Conservation (phyloP, 2,329 filamentous ascomycete genomes). For the Coniosporium tulheliwenetii region DNA sequence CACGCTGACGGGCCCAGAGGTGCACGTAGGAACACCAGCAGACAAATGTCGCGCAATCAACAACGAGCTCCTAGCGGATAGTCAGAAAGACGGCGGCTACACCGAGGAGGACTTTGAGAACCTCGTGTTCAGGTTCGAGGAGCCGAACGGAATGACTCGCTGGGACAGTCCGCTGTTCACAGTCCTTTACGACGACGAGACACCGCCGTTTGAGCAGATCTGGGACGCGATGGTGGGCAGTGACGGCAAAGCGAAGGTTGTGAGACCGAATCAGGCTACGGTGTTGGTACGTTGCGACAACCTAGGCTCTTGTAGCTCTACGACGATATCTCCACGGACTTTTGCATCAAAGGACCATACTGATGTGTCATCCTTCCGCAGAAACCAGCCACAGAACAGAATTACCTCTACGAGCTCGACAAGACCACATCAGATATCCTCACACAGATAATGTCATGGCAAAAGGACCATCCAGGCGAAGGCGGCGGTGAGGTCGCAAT, state of each 20-base stretch:
- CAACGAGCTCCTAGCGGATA: conserved; percentile 34
- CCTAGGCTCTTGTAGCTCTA: no score
- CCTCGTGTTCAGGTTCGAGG: conserved; percentile 68
- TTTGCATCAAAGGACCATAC: no score
- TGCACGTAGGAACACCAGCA: conserved; percentile 41
- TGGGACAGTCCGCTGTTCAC: conserved; percentile 79
- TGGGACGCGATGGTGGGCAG: conserved; percentile 55
- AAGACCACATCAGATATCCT: conserved; percentile 65
- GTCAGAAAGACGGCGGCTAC: conserved; percentile 28
- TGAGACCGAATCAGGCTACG: conserved; percentile 63
- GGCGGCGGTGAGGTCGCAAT: conserved; percentile 43
- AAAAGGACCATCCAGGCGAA: conserved; percentile 47
- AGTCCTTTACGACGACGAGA: conserved; percentile 59
- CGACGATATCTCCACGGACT: no score
- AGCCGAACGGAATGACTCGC: conserved; percentile 69
- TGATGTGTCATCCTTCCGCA: conserved; percentile 5
- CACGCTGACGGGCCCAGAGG: conserved; percentile 25
- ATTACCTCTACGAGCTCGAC: conserved; percentile 70
- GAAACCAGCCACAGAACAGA: conserved; percentile 45
- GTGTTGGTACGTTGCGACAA: conserved; percentile 32
- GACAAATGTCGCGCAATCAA: conserved; percentile 47
- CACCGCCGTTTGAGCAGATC: conserved; percentile 50
- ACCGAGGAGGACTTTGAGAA: conserved; percentile 56
- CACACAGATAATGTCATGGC: conserved; percentile 50
- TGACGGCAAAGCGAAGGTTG: conserved; percentile 46